Evolutionary conservation across 331 rosid species (phyloP).

Genomic region (Spiraea crenata): DNA sequence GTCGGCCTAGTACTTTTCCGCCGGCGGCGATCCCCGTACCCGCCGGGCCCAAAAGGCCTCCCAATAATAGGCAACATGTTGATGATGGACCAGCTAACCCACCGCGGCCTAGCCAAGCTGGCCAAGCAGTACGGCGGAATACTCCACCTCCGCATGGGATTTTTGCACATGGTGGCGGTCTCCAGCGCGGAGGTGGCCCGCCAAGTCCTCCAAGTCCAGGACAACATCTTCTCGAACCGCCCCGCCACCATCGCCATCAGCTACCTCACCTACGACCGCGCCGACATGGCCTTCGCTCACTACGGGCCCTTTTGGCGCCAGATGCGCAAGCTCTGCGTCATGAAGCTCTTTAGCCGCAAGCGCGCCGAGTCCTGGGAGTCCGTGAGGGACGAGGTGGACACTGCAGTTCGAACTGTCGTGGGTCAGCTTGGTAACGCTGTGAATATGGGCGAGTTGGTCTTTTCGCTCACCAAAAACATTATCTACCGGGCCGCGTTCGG

Average conservation of each 20-base stretch:
- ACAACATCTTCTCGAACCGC: conserved; percentile 69
- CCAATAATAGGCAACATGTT: conserved; percentile 19
- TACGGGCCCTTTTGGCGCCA: conserved; percentile 92
- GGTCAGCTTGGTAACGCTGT: conserved; percentile 30
- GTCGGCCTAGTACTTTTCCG: no score
- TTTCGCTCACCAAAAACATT: conserved; percentile 51
- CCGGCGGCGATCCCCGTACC: no score
- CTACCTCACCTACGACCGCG: conserved; percentile 76
- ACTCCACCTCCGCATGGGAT: conserved; percentile 63
- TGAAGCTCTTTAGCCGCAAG: conserved; percentile 78
- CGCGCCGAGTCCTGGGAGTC: conserved; percentile 83
- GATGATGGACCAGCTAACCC: conserved; percentile 71
- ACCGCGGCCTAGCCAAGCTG: conserved; percentile 57
- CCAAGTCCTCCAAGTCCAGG: conserved; percentile 76
- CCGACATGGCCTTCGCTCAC: conserved; percentile 95
- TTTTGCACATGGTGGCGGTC: conserved; percentile 63
- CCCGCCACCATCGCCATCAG: conserved; percentile 76
- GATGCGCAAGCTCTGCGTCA: conserved; percentile 84
- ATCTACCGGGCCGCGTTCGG: conserved; percentile 81
- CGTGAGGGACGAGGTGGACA: conserved; percentile 64
- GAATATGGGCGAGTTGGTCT: conserved; percentile 62
- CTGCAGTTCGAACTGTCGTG: conserved; percentile 18
- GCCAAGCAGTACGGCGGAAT: conserved; percentile 69
- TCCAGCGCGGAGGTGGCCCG: conserved; percentile 59
- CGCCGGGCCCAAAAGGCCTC: no score